Evolutionary conservation across 2,329 filamentous ascomycete species (phyloP).

Genomic region (Fusarium oxysporum): DNA sequence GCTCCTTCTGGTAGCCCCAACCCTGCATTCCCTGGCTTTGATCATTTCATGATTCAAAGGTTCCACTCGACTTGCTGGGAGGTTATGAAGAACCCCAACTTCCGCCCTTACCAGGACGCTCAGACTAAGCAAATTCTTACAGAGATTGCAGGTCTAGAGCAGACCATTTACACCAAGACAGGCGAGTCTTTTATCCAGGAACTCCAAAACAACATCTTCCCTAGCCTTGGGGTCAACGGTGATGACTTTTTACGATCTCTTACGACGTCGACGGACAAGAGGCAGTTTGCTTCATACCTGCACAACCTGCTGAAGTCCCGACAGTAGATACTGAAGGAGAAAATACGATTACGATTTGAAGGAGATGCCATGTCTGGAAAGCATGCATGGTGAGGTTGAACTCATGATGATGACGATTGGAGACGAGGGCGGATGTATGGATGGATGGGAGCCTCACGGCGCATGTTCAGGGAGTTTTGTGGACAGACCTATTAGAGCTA

Average conservation of each 20-base stretch:
- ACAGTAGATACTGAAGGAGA: slow-evolving; percentile 38
- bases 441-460: slow-evolving; percentile 42
- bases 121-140: slow-evolving; percentile 88
- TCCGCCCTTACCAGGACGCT: slow-evolving; percentile 83
- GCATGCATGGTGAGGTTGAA: slow-evolving; percentile 15
- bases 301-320: slow-evolving; percentile 65
- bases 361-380: slow-evolving; percentile 7
- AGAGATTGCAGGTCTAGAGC: slow-evolving; percentile 89
- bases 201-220: slow-evolving; percentile 72
- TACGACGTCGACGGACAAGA: slow-evolving; percentile 69
- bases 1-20: slow-evolving; percentile 63
- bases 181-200: slow-evolving; percentile 82
- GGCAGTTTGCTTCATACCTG: slow-evolving; percentile 73
- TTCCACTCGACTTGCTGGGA: slow-evolving; percentile 94
- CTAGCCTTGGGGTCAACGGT: slow-evolving; percentile 72
- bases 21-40: slow-evolving; percentile 84
- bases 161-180: slow-evolving; percentile 90
- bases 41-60: slow-evolving; percentile 86
- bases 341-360: slow-evolving; percentile 8
- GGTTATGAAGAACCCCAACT: slow-evolving; percentile 80
- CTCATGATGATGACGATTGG: slow-evolving; percentile 29
- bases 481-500: slow-evolving; percentile 46
- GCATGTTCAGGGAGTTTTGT: slow-evolving; percentile 47
- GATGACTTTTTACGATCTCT: slow-evolving; percentile 69
- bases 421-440: slow-evolving; percentile 13